Evolutionary conservation across 495 filamentous ascomycete genomes (phyloP).

Genomic region (Xylaria longipes): DNA sequence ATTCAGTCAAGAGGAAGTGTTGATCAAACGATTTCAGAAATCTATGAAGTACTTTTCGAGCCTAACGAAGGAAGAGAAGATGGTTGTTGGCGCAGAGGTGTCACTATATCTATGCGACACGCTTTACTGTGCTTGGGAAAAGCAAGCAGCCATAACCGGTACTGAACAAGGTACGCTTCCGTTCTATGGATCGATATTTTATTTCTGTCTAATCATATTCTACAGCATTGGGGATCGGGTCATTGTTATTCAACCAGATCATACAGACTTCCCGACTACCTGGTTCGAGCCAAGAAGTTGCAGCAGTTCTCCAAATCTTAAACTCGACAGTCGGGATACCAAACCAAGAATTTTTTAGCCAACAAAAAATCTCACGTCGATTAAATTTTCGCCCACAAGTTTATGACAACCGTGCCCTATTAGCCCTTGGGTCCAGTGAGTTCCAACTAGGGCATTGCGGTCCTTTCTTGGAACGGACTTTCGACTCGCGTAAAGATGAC

Average conservation of each 20-base stretch:
- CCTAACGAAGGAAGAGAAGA: conserved; percentile 38
- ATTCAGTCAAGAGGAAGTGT: conserved; percentile 42
- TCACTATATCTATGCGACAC: conserved; percentile 54
- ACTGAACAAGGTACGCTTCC: conserved; percentile 15
- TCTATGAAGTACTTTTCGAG: conserved; percentile 50
- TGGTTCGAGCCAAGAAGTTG: conserved; percentile 38
- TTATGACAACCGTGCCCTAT: conserved; percentile 32
- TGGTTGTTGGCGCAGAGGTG: conserved; percentile 50
- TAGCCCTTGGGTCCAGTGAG: conserved; percentile 39
- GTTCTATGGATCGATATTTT: neutral
- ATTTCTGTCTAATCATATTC: neutral
- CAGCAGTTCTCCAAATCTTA: conserved; percentile 35
- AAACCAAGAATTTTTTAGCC: neutral
- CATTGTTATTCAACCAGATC: conserved; percentile 32
- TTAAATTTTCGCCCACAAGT: conserved; percentile 9
- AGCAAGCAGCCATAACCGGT: conserved; percentile 28
- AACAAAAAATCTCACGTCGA: conserved; percentile 15
- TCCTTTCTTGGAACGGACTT: conserved; percentile 74
- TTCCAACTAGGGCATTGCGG: conserved; percentile 73
- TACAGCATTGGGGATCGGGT: conserved; percentile 11
- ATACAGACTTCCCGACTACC: conserved; percentile 26
- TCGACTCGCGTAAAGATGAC: conserved; percentile 69
- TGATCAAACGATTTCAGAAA: conserved; percentile 49
- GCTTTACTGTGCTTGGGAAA: conserved; percentile 32
- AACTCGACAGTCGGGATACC: conserved; percentile 36